Evolutionary conservation across 176 grass and related monocot genomes (phyloP).

Genomic region (Chloris gayana): DNA sequence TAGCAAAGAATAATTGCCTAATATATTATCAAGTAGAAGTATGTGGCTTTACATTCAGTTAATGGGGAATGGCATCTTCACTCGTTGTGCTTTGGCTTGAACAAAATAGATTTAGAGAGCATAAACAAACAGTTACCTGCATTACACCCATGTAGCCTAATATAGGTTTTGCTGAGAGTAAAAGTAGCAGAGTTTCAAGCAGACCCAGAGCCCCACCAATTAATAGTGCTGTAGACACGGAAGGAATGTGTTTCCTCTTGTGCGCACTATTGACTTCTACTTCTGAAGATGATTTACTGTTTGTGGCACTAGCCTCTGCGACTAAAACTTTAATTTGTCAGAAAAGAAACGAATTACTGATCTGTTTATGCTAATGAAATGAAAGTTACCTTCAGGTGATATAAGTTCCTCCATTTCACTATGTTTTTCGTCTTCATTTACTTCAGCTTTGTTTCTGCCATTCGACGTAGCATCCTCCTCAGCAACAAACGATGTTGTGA

Average conservation of each 20-base stretch:
- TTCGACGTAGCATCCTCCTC: conserved; percentile 76
- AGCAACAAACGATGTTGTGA: conserved; percentile 96
- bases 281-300: conserved; percentile 22
- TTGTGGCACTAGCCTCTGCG: conserved; percentile 37
- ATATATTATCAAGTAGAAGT: neutral
- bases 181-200: conserved; percentile 52
- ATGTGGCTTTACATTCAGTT: too few relatives aligned
- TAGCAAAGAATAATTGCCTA: neutral
- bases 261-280: conserved; percentile 11
- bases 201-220: conserved; percentile 64
- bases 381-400: conserved; percentile 43
- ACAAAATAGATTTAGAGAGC: neutral
- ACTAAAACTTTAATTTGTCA: neutral
- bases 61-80: too few relatives aligned
- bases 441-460: conserved; percentile 31
- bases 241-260: conserved; percentile 60
- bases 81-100: neutral
- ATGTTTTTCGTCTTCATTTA: conserved; percentile 36
- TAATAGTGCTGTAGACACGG: conserved; percentile 63
- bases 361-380: neutral
- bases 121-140: conserved; percentile 42
- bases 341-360: neutral
- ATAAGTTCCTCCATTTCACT: conserved; percentile 64
- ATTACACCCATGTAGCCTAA: conserved; percentile 65
- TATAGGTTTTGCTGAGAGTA: conserved; percentile 60